Conservation (phyloP, 2,329 filamentous ascomycete genomes). For the Akanthomyces uredinophilus region DNA sequence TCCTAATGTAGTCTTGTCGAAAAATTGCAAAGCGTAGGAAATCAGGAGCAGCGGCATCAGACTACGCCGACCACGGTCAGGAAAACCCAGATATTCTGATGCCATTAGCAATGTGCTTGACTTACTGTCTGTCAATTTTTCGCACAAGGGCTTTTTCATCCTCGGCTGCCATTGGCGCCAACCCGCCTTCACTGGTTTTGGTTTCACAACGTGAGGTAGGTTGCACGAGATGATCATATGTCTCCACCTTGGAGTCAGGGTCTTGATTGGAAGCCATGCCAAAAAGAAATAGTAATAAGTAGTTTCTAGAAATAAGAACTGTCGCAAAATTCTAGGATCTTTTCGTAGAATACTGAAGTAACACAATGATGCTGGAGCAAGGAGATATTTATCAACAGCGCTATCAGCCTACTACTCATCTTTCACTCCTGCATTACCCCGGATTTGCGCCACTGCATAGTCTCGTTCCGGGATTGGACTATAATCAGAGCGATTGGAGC, state of each 20-base stretch:
- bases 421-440: no score
- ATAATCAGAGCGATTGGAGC: no score
- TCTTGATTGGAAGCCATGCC: no score
- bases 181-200: slow-evolving; percentile 3
- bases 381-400: no score
- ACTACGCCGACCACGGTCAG: background rate
- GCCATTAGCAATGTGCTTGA: background rate
- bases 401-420: no score
- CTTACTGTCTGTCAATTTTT: slow-evolving; percentile 17
- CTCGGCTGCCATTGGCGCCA: slow-evolving; percentile 5
- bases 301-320: no score
- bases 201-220: background rate
- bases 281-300: no score
- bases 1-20: slow-evolving; percentile 12
- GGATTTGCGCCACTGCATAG: no score
- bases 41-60: slow-evolving; percentile 14
- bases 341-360: no score
- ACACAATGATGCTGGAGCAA: no score
- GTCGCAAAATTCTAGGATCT: no score
- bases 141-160: slow-evolving; percentile 19
- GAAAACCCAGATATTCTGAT: background rate
- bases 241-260: background rate
- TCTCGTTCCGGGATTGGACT: no score
- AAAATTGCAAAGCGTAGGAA: slow-evolving; percentile 13
- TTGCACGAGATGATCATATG: background rate